A percentile compares a stretch with the other conserved stretches of the same genome.
Conservation (phyloP, 2,329 filamentous ascomycete species). For the Aspergillus aculeatus region DNA sequence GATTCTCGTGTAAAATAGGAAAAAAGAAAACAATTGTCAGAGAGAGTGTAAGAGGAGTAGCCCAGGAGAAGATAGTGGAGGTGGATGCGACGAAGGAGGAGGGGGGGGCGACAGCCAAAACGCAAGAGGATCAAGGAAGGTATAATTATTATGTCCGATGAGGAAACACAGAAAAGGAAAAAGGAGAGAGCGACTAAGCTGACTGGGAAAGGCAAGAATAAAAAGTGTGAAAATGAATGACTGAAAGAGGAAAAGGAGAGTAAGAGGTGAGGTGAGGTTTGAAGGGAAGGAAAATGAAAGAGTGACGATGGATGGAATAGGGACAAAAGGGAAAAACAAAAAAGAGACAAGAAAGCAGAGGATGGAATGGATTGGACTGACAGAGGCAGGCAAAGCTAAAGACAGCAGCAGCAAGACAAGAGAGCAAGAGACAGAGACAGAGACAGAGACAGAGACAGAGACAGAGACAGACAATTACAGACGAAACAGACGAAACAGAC, state of each 20-base stretch:
- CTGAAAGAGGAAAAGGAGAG: conserved; percentile 24
- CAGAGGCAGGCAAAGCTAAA: conserved; percentile 20
- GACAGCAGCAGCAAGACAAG: conserved; percentile 8
- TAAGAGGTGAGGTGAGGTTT: conserved; percentile 16
- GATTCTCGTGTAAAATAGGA: conserved; percentile 9
- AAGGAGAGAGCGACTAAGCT: conserved; percentile 17
- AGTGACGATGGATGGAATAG: conserved; percentile 2
- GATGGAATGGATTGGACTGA: conserved; percentile 18
- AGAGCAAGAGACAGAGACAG: conserved; percentile 16
- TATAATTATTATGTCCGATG: conserved; percentile 23
- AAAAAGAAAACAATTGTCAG: conserved; percentile 9
- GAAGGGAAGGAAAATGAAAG: conserved; percentile 19
- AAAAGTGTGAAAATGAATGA: conserved; percentile 16
- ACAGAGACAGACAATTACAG: neutral
- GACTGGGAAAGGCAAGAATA: conserved; percentile 21
- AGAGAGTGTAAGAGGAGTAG: conserved; percentile 11
- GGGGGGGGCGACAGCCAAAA: conserved; percentile 6
- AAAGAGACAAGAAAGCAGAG: neutral
- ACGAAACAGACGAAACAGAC: no score
- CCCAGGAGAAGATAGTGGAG: neutral
- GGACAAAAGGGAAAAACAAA: conserved; percentile 18
- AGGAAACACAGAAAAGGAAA: conserved; percentile 19
- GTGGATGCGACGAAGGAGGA: conserved; percentile 4
- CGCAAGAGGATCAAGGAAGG: conserved; percentile 13
- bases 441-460: conserved; percentile 6